phyloP scores from a whole-genome alignment of 176 grass and related monocot species.

The Eleusine indica region DNA sequence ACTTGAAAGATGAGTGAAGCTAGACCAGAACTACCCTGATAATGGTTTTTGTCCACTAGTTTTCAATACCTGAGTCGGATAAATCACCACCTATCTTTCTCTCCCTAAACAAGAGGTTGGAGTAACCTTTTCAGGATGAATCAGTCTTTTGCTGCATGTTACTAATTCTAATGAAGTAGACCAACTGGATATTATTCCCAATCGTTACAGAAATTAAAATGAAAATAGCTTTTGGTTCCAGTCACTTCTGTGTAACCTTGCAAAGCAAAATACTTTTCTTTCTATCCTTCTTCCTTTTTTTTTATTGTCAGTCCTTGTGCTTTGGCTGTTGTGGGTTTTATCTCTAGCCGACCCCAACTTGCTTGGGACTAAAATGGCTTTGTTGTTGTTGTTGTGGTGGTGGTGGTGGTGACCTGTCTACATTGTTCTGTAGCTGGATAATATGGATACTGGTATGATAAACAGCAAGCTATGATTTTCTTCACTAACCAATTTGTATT shows the following conservation, averaged over 20 bases:
- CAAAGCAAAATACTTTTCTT: background rate
- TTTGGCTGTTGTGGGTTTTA: too few species aligned
- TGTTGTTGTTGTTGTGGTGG: too few species aligned
- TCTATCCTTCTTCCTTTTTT: too few species aligned
- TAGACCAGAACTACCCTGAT: background rate
- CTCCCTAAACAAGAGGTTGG: background rate
- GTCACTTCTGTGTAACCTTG: background rate
- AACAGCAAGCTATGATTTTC: background rate
- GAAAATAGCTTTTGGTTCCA: background rate
- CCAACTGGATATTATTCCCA: background rate
- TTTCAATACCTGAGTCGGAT: background rate
- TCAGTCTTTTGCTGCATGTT: background rate
- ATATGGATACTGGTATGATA: background rate
- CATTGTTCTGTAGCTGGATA: background rate
- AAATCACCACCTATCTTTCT: background rate
- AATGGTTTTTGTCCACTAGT: background rate
- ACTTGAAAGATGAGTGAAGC: background rate
- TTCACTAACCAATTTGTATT: background rate
- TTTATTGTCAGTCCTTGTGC: too few species aligned
- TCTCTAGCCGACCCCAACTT: too few species aligned
- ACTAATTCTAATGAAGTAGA: background rate
- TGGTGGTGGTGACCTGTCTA: background rate
- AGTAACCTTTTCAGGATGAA: background rate
- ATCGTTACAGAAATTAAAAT: background rate
- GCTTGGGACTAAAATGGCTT: too few species aligned